A percentile compares a stretch with the other conserved stretches of the same genome.
phyloP scores from a whole-genome alignment of 2,329 filamentous ascomycete species.

The Nemania abortiva region DNA sequence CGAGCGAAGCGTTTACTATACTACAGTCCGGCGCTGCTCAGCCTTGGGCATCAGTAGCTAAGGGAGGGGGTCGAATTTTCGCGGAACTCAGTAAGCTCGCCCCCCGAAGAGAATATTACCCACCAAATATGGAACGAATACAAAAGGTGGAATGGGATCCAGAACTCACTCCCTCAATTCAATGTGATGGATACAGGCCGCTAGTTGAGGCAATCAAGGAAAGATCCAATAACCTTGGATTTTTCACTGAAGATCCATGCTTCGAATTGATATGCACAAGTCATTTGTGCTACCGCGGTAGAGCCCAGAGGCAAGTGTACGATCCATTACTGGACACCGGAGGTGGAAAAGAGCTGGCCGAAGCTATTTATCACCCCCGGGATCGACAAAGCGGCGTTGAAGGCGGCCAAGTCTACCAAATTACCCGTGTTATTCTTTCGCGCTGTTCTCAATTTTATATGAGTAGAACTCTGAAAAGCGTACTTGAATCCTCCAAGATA shows the following conservation, averaged over 20 bases:
- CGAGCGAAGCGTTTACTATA: slow-evolving; percentile 67
- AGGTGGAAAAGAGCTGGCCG: slow-evolving; percentile 9
- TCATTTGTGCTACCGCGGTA: slow-evolving; percentile 41
- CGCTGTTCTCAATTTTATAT: slow-evolving; percentile 30
- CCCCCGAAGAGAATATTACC: slow-evolving; percentile 54
- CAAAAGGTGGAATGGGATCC: slow-evolving; percentile 55
- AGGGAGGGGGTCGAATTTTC: slow-evolving; percentile 21
- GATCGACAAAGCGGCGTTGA: slow-evolving; percentile 33
- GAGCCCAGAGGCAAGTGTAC: slow-evolving; percentile 38
- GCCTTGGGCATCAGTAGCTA: slow-evolving; percentile 58
- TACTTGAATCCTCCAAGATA: slow-evolving; percentile 47
- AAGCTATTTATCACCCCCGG: slow-evolving; percentile 40
- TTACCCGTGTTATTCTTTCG: slow-evolving; percentile 37
- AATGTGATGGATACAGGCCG: slow-evolving; percentile 54
- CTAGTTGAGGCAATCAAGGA: slow-evolving; percentile 48
- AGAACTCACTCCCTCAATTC: slow-evolving; percentile 53
- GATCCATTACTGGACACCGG: slow-evolving; percentile 32
- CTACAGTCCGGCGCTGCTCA: slow-evolving; percentile 64
- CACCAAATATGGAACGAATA: slow-evolving; percentile 48
- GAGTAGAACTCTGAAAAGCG: slow-evolving; percentile 11
- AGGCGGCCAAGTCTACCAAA: slow-evolving; percentile 38
- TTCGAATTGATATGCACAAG: neutral
- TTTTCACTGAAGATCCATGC: neutral
- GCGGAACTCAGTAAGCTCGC: slow-evolving; percentile 46
- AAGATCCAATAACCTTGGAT: slow-evolving; percentile 49